Conservation (phyloP, 768 basidiomycete species). For the Tulasnella sp. region DNA sequence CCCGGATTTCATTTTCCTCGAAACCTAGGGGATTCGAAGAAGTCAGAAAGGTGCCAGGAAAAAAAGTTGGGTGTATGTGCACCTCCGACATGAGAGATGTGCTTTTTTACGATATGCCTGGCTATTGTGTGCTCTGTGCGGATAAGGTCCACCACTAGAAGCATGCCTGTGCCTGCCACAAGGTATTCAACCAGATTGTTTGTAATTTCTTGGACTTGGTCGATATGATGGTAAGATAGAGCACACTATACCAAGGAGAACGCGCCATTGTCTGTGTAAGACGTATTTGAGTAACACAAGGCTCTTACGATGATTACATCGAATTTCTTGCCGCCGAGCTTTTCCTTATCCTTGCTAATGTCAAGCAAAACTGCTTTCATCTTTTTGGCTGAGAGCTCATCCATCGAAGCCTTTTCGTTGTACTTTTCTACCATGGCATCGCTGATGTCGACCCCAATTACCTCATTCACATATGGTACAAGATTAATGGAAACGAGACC, state of each 20-base stretch:
- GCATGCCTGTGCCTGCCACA: slow-evolving; percentile 41
- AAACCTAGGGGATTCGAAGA: too few relatives aligned
- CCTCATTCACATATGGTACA: slow-evolving; percentile 43
- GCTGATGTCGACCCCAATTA: slow-evolving; percentile 68
- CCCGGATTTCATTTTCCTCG: too few relatives aligned
- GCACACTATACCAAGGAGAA: slow-evolving; percentile 37
- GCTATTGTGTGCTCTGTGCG: too few relatives aligned
- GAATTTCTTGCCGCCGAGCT: slow-evolving; percentile 43
- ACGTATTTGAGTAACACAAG: too few relatives aligned
- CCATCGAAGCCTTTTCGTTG: slow-evolving; percentile 46
- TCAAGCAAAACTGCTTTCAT: slow-evolving; percentile 15
- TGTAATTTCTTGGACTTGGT: slow-evolving; percentile 39
- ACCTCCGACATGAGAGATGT: too few relatives aligned
- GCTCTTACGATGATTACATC: slow-evolving; percentile 55
- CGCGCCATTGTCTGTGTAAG: neutral
- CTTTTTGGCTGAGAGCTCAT: slow-evolving; percentile 40
- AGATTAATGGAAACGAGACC: slow-evolving; percentile 53
- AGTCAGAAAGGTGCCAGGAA: too few relatives aligned
- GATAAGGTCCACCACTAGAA: slow-evolving; percentile 46
- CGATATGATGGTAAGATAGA: slow-evolving; percentile 50
- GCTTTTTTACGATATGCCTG: too few relatives aligned
- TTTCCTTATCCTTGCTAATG: slow-evolving; percentile 23
- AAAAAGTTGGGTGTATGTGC: too few relatives aligned
- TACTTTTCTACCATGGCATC: slow-evolving; percentile 54
- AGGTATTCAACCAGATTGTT: slow-evolving; percentile 41